Conservation (phyloP, 768 basidiomycete genomes). For the Polyporus arcularius region DNA sequence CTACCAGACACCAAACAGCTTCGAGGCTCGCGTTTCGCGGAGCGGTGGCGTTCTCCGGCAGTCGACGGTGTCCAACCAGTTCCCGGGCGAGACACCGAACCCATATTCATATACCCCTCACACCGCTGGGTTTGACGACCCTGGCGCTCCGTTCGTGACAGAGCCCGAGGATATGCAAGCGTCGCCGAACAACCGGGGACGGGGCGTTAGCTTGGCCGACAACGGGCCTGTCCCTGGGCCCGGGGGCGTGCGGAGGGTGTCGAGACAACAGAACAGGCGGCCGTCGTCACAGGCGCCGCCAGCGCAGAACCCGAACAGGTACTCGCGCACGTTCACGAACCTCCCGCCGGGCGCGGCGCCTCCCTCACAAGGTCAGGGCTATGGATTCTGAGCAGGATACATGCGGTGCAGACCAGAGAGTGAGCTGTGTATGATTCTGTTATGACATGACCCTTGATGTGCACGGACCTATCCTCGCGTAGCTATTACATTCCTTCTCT, state of each 20-base stretch:
- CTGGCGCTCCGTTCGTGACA: conserved; percentile 27
- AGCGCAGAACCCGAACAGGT: conserved; percentile 70
- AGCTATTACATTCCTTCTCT: conserved; percentile 9
- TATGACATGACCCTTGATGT: conserved; percentile 11
- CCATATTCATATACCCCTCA: conserved; percentile 58
- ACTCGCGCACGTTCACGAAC: conserved; percentile 60
- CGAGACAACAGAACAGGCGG: conserved; percentile 58
- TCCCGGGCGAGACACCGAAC: conserved; percentile 51
- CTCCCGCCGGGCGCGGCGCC: conserved; percentile 80
- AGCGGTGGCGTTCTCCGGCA: conserved; percentile 43
- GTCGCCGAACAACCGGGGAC: conserved; percentile 25
- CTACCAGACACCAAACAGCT: conserved; percentile 21
- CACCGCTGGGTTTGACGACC: conserved; percentile 33
- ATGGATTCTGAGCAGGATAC: conserved; percentile 14
- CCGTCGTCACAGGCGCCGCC: conserved; percentile 60
- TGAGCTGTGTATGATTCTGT: conserved; percentile 11
- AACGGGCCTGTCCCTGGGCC: conserved; percentile 80
- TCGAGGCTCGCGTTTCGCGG: conserved; percentile 45
- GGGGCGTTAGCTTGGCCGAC: conserved; percentile 81
- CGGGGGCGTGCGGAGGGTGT: conserved; percentile 79
- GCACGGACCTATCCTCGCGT: conserved; percentile 12
- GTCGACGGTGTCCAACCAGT: conserved; percentile 36
- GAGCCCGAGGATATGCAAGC: conserved; percentile 40
- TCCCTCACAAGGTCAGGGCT: conserved; percentile 26
- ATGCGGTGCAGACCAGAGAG: conserved; percentile 1